Percentiles rank a stretch among this genome's conserved stretches.
Conservation (phyloP, 2,329 filamentous ascomycete genomes). For the Penicillium rolfsii region DNA sequence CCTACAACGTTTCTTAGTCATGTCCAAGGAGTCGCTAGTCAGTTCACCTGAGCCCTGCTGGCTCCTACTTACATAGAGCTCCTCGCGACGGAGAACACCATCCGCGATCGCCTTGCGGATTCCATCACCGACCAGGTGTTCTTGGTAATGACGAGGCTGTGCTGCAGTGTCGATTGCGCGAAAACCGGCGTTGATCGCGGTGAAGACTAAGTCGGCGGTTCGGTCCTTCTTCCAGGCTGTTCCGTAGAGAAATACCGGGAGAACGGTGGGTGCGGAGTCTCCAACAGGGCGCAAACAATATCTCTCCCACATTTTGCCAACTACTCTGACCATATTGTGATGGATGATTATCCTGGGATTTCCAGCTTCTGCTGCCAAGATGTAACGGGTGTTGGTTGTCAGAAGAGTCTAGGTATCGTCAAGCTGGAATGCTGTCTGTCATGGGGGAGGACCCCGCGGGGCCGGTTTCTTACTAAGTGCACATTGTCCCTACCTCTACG, state of each 20-base stretch:
- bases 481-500: neutral
- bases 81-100: slow-evolving; percentile 60
- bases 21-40: too few relatives aligned
- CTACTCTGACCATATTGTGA: slow-evolving; percentile 26
- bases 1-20: slow-evolving; percentile 43
- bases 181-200: slow-evolving; percentile 71
- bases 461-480: slow-evolving; percentile 6
- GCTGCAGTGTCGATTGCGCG: slow-evolving; percentile 76
- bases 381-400: neutral
- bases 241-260: slow-evolving; percentile 67
- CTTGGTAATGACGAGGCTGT: slow-evolving; percentile 77
- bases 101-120: slow-evolving; percentile 64
- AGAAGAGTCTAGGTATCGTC: neutral
- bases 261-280: slow-evolving; percentile 30
- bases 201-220: slow-evolving; percentile 68
- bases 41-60: neutral
- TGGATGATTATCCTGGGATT: neutral
- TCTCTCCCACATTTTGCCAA: slow-evolving; percentile 37
- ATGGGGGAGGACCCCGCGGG: slow-evolving; percentile 12
- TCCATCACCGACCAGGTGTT: slow-evolving; percentile 69
- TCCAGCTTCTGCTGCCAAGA: neutral
- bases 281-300: slow-evolving; percentile 34
- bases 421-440: neutral
- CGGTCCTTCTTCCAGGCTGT: slow-evolving; percentile 82
- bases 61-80: slow-evolving; percentile 63